phyloP scores from a whole-genome alignment of 2,329 filamentous ascomycete species.

The Sclerotinia borealis region DNA sequence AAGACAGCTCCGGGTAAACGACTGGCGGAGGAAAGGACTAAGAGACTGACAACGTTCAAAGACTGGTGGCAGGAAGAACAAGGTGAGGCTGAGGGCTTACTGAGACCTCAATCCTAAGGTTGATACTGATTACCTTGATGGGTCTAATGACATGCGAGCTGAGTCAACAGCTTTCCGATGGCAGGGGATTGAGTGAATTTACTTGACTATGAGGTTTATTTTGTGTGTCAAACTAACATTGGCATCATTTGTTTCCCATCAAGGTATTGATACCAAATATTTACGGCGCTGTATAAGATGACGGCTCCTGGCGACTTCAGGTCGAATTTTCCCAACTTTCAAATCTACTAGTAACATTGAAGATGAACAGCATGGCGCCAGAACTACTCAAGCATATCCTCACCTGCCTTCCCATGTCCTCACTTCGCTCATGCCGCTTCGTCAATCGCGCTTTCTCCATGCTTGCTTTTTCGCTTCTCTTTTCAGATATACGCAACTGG shows the following conservation, averaged over 20 bases:
- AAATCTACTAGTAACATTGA: slow-evolving; percentile 12
- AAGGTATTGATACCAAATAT: background rate
- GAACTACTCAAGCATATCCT: slow-evolving; percentile 22
- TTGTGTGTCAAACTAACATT: background rate
- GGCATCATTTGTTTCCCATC: background rate
- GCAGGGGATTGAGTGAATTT: background rate
- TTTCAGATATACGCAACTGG: slow-evolving; percentile 19
- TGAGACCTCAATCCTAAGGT: slow-evolving; percentile 13
- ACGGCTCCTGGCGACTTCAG: background rate
- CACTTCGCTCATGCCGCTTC: slow-evolving; percentile 17
- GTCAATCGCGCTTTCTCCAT: slow-evolving; percentile 17
- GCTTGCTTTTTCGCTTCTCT: slow-evolving; percentile 15
- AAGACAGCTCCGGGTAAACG: slow-evolving; percentile 52
- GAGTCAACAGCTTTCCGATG: background rate
- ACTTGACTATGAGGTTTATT: background rate
- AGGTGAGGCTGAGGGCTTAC: slow-evolving; percentile 25
- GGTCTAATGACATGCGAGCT: background rate
- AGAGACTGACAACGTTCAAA: slow-evolving; percentile 46
- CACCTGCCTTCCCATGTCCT: slow-evolving; percentile 12
- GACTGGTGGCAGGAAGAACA: slow-evolving; percentile 54
- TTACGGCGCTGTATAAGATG: background rate
- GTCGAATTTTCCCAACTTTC: background rate
- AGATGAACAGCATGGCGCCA: slow-evolving; percentile 12
- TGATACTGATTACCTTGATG: background rate
- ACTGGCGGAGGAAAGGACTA: slow-evolving; percentile 48